Conservation (phyloP, 2,329 filamentous ascomycete genomes). For the Trichophyton equinum region DNA sequence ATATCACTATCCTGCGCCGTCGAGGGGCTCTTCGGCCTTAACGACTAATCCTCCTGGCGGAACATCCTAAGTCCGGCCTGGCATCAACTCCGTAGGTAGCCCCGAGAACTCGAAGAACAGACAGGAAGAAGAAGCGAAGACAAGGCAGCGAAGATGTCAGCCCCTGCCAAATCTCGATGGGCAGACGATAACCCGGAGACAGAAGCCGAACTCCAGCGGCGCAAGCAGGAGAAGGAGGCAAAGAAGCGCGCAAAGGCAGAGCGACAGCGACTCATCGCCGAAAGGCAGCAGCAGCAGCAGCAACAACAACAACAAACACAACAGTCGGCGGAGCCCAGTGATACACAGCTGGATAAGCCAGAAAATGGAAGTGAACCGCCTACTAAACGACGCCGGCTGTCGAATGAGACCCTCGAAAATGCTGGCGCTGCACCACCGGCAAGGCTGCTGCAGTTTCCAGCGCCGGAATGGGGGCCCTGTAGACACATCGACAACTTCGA, state of each 20-base stretch:
- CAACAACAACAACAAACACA: slow-evolving; percentile 16
- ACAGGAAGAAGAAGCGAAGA: not conserved
- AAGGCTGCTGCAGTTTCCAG: slow-evolving; percentile 59
- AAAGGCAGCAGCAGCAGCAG: slow-evolving; percentile 35
- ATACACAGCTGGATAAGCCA: slow-evolving; percentile 9
- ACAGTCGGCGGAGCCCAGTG: slow-evolving; percentile 17
- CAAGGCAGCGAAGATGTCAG: slow-evolving; percentile 40
- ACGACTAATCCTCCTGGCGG: not conserved
- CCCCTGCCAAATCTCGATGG: slow-evolving; percentile 66
- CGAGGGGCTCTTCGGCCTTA: not conserved
- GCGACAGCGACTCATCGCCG: slow-evolving; percentile 54
- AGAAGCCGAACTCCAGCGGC: slow-evolving; percentile 52
- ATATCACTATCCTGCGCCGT: no score
- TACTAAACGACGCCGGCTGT: slow-evolving; percentile 50
- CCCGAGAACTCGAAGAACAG: not conserved
- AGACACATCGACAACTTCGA: slow-evolving; percentile 79
- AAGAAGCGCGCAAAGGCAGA: slow-evolving; percentile 75
- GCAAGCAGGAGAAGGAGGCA: slow-evolving; percentile 74
- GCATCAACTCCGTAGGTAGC: not conserved
- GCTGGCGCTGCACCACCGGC: slow-evolving; percentile 25
- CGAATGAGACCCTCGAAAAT: slow-evolving; percentile 32
- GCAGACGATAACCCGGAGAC: slow-evolving; percentile 72
- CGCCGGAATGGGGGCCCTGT: slow-evolving; percentile 55
- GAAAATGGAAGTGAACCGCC: slow-evolving; percentile 28
- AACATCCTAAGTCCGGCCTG: not conserved